Evolutionary conservation across 2,329 filamentous ascomycete genomes (phyloP).

Genomic region (Akanthomyces lecanii): DNA sequence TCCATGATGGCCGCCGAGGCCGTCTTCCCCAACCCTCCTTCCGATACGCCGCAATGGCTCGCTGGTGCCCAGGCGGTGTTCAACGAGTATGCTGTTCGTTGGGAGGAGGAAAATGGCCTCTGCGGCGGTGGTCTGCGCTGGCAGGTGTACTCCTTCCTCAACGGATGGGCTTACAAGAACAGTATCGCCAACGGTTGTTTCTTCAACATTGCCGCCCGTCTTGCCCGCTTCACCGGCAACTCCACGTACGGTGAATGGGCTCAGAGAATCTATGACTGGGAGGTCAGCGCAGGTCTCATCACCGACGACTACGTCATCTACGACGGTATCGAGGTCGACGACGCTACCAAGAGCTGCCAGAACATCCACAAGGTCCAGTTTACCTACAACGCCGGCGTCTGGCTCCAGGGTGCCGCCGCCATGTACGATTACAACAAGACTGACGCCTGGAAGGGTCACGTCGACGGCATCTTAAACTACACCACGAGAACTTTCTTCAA

Average conservation of each 20-base stretch:
- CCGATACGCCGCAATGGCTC: slow-evolving; percentile 65
- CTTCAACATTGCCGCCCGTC: slow-evolving; percentile 64
- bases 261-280: slow-evolving; percentile 65
- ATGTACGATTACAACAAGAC: slow-evolving; percentile 58
- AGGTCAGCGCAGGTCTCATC: slow-evolving; percentile 52
- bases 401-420: slow-evolving; percentile 57
- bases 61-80: slow-evolving; percentile 74
- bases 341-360: slow-evolving; percentile 41
- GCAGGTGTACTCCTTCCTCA: slow-evolving; percentile 80
- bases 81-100: slow-evolving; percentile 69
- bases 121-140: slow-evolving; percentile 77
- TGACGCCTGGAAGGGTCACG: slow-evolving; percentile 52
- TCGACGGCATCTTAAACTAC: slow-evolving; percentile 53
- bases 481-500: slow-evolving; percentile 51
- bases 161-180: slow-evolving; percentile 66
- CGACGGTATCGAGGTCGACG: slow-evolving; percentile 41
- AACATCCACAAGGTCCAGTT: slow-evolving; percentile 57
- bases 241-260: slow-evolving; percentile 75
- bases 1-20: slow-evolving; percentile 69
- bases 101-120: slow-evolving; percentile 49
- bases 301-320: slow-evolving; percentile 50
- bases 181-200: slow-evolving; percentile 66
- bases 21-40: slow-evolving; percentile 60
- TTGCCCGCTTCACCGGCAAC: slow-evolving; percentile 76
- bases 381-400: slow-evolving; percentile 66